phyloP scores from a whole-genome alignment of 148 eudicot genomes.

The Rhododendron griersonianum region DNA sequence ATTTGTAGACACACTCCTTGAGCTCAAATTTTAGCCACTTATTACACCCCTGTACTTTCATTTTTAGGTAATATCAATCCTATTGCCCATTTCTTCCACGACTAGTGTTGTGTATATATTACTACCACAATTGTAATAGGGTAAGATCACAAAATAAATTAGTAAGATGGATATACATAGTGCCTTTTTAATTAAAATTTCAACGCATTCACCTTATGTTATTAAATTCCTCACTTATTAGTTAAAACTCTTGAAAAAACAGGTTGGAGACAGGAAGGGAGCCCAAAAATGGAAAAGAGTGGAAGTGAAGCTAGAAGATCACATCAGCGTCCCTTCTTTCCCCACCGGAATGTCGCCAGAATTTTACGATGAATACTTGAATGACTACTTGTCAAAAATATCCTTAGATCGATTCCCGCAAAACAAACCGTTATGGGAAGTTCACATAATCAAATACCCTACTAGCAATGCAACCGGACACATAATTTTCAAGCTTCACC shows the following conservation, averaged over 20 bases:
- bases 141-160: too few species aligned
- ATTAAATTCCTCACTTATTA: neutral
- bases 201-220: neutral
- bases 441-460: constrained; percentile 62
- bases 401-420: constrained; percentile 49
- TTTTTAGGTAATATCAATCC: too few species aligned
- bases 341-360: constrained; percentile 29
- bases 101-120: neutral
- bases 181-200: neutral
- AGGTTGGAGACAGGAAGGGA: constrained; percentile 55
- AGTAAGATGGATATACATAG: too few species aligned
- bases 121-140: neutral
- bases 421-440: constrained; percentile 66
- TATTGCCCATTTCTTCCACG: too few species aligned
- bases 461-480: constrained; percentile 62
- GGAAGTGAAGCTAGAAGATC: constrained; percentile 53
- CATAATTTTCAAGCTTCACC: constrained; percentile 74
- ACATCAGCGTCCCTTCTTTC: constrained; percentile 39
- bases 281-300: constrained; percentile 68
- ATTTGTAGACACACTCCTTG: too few species aligned
- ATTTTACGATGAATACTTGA: constrained; percentile 40
- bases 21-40: too few species aligned
- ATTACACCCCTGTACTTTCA: too few species aligned
- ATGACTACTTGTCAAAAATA: constrained; percentile 53
- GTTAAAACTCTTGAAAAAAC: neutral